Evolutionary conservation across 108 stramenopile genomes (phyloP).

Genomic region (Ochromonas danica): DNA sequence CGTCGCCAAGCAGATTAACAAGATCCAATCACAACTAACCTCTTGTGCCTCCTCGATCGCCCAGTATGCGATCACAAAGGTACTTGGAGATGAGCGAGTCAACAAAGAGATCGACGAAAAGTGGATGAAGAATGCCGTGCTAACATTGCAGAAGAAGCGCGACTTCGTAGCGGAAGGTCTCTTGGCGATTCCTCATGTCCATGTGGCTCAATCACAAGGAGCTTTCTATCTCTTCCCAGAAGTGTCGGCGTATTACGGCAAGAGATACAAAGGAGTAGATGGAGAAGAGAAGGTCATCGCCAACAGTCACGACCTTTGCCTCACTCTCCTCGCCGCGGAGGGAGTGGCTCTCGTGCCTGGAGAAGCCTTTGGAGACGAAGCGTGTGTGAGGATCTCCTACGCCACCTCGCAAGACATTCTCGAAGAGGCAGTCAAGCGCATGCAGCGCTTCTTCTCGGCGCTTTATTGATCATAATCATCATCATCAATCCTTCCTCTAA

Average conservation of each 20-base stretch:
- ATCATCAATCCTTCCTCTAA: no score
- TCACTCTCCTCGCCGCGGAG: conserved; percentile 74
- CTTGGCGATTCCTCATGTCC: conserved; percentile 65
- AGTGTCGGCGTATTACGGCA: conserved; percentile 66
- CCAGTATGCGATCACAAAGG: conserved; percentile 88
- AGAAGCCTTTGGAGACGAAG: conserved; percentile 82
- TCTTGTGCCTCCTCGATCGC: conserved; percentile 65
- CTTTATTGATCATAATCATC: background rate
- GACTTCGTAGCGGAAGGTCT: conserved; percentile 76
- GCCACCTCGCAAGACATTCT: conserved; percentile 88
- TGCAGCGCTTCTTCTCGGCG: conserved; percentile 8
- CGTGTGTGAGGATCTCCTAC: conserved; percentile 84
- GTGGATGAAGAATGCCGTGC: conserved; percentile 65
- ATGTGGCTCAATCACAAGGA: conserved; percentile 69
- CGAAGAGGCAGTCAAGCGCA: conserved; percentile 63
- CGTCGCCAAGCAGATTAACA: conserved; percentile 55
- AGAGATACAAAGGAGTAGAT: background rate
- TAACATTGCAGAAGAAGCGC: conserved; percentile 68
- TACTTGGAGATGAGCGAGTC: conserved; percentile 63
- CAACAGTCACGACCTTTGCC: conserved; percentile 61
- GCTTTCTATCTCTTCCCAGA: conserved; percentile 94
- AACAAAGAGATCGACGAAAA: conserved; percentile 64
- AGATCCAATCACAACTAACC: conserved; percentile 8
- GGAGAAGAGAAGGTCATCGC: background rate
- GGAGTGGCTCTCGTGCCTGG: conserved; percentile 91